Evolutionary conservation across 2,329 filamentous ascomycete species (phyloP).

Genomic region (Trichoderma atroviride): DNA sequence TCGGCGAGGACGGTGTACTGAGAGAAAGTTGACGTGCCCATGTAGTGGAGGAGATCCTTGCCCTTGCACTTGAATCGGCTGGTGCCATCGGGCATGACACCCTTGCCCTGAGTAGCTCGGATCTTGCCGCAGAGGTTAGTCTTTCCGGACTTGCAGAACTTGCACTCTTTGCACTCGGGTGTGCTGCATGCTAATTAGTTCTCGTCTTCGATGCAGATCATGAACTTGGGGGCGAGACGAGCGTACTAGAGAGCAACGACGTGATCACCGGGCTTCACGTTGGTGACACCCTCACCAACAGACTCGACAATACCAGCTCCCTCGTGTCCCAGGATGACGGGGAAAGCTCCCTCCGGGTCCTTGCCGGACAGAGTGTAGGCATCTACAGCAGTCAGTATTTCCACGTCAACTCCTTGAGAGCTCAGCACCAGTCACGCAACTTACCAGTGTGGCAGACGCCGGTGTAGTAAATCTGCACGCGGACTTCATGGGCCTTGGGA

Average conservation of each 20-base stretch:
- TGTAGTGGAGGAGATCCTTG: conserved; percentile 95
- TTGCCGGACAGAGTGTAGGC: conserved; percentile 95
- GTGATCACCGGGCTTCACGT: conserved; percentile 90
- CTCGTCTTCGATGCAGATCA: not conserved
- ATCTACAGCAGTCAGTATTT: conserved; percentile 53
- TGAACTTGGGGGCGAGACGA: conserved; percentile 25
- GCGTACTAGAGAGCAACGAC: conserved; percentile 84
- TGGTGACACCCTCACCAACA: conserved; percentile 91
- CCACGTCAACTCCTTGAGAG: not conserved
- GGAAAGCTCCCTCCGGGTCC: conserved; percentile 94
- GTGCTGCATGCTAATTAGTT: conserved; percentile 61
- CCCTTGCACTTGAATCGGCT: conserved; percentile 93
- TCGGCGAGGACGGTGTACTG: conserved; percentile 99
- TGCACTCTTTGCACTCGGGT: conserved; percentile 96
- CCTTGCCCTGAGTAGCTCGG: conserved; percentile 90
- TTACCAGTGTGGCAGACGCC: conserved; percentile 97
- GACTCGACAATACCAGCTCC: conserved; percentile 92
- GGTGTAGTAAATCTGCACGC: conserved; percentile 96
- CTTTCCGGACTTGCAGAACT: conserved; percentile 99
- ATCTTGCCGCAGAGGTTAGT: conserved; percentile 99
- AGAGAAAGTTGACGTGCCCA: conserved; percentile 98
- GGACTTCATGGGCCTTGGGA: conserved; percentile 89
- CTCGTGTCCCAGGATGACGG: conserved; percentile 86
- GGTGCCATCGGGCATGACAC: conserved; percentile 96
- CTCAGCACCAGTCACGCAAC: not conserved